Evolutionary conservation across 306 rosid species (phyloP).

Genomic region (Cucurbita ficifolia): DNA sequence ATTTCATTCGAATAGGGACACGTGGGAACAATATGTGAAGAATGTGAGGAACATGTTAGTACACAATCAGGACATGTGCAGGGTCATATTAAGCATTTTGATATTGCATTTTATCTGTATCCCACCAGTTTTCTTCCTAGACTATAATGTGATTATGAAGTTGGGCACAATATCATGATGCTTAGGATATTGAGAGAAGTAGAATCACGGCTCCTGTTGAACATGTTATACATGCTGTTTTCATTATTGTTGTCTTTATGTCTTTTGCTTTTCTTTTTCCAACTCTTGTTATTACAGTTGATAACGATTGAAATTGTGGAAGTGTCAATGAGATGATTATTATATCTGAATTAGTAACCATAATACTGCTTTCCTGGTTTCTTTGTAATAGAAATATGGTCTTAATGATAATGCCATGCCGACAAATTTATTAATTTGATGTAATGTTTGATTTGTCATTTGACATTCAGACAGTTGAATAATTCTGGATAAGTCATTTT

Average conservation of each 20-base stretch:
- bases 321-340: neutral
- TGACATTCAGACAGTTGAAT: neutral
- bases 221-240: neutral
- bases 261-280: neutral
- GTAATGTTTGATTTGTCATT: neutral
- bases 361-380: neutral
- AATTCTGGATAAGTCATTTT: neutral
- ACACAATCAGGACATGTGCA: neutral
- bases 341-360: neutral
- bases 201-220: neutral
- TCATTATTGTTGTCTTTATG: no score
- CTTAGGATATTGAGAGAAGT: neutral
- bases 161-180: neutral
- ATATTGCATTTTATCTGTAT: neutral
- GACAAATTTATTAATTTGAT: neutral
- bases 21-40: no score
- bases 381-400: neutral
- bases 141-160: neutral
- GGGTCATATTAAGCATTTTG: neutral
- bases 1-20: no score
- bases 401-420: neutral
- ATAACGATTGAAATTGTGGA: neutral
- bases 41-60: no score
- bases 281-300: no score
- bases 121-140: neutral